phyloP scores from a whole-genome alignment of 2,329 filamentous ascomycete species.

The Ascosphaera aggregata region DNA sequence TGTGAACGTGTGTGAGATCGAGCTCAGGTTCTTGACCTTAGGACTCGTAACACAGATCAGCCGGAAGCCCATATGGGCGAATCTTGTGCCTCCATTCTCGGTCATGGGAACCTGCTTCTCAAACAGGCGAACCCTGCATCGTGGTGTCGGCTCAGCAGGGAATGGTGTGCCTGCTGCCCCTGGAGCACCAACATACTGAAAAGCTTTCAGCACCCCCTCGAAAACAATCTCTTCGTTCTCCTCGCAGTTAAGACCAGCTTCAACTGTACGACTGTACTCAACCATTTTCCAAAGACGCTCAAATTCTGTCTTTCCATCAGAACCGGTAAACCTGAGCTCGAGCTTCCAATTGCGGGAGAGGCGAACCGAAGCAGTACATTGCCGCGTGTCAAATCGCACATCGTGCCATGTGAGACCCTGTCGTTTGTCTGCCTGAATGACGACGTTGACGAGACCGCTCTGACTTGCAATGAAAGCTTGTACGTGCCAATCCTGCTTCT shows the following conservation, averaged over 20 bases:
- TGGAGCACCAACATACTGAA: constrained; percentile 54
- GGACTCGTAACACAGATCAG: constrained; percentile 57
- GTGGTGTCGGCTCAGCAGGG: constrained; percentile 46
- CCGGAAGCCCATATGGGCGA: constrained; percentile 56
- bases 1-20: constrained; percentile 45
- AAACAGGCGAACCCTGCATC: constrained; percentile 53
- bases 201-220: constrained; percentile 43
- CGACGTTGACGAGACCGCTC: constrained; percentile 50
- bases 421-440: constrained; percentile 44
- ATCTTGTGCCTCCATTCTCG: constrained; percentile 48
- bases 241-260: constrained; percentile 43
- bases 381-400: constrained; percentile 52
- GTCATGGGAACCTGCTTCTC: constrained; percentile 44
- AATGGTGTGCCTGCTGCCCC: constrained; percentile 44
- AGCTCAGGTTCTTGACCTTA: constrained; percentile 53
- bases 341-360: constrained; percentile 56
- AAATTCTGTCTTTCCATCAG: constrained; percentile 43
- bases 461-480: constrained; percentile 59
- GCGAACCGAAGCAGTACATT: constrained; percentile 40
- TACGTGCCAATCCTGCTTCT: constrained; percentile 43
- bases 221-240: constrained; percentile 48
- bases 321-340: constrained; percentile 36
- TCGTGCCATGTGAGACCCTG: constrained; percentile 58
- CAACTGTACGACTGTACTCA: constrained; percentile 59
- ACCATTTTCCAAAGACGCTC: constrained; percentile 60